Evolutionary conservation across 2,329 filamentous ascomycete genomes (phyloP).

Genomic region (Aspergillus melleus): DNA sequence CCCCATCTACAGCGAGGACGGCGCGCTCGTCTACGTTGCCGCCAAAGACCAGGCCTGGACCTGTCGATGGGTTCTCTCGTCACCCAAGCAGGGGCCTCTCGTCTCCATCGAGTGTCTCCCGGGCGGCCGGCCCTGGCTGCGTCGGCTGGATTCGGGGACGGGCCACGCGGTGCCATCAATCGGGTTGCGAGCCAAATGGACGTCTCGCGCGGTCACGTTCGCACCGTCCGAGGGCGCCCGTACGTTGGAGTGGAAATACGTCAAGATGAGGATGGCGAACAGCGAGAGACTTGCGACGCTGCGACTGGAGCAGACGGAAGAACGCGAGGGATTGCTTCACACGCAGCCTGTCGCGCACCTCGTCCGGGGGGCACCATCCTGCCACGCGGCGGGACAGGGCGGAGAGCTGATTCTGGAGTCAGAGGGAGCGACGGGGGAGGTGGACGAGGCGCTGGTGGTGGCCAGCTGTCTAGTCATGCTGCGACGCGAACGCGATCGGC

Average conservation of each 20-base stretch:
- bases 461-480: no score
- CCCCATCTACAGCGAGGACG: constrained; percentile 33
- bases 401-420: not conserved
- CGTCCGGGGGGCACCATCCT: not conserved
- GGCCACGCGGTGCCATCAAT: not conserved
- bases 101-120: not conserved
- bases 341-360: not conserved
- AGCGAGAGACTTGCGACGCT: not conserved
- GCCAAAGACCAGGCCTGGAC: constrained; percentile 50
- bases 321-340: not conserved
- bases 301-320: not conserved
- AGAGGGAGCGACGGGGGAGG: constrained; percentile 39
- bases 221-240: not conserved
- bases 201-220: not conserved
- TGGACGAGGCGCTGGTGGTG: constrained; percentile 12
- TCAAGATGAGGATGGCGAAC: not conserved
- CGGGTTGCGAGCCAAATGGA: not conserved
- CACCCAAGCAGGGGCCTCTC: not conserved
- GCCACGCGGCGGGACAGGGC: no score
- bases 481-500: constrained; percentile 44
- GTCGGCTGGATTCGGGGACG: not conserved
- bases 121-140: not conserved
- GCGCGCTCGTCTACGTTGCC: constrained; percentile 52
- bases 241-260: not conserved
- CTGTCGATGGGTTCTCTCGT: constrained; percentile 48